A percentile compares a stretch with the other conserved stretches of the same genome.
Conservation (phyloP, 257 asterid genomes). For the Plectranthus barbatus region DNA sequence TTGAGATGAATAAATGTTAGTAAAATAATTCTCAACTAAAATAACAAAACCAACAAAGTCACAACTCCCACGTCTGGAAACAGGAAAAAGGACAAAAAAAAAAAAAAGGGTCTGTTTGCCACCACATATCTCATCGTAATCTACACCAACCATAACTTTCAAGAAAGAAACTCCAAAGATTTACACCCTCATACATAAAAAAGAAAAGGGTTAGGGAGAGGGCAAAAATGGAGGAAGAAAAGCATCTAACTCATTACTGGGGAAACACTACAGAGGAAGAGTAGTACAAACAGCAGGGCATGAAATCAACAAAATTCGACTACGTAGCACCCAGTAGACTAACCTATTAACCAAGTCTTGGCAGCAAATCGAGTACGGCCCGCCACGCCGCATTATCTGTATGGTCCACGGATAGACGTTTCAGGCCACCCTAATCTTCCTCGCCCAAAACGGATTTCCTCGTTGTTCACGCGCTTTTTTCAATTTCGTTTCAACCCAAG, state of each 20-base stretch:
- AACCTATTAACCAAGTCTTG: slow-evolving; percentile 72
- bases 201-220: not conserved
- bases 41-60: no score
- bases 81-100: no score
- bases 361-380: slow-evolving; percentile 35
- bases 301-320: slow-evolving; percentile 49
- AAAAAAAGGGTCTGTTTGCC: not conserved
- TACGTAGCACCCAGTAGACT: slow-evolving; percentile 60
- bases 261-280: slow-evolving; percentile 65
- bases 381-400: slow-evolving; percentile 61
- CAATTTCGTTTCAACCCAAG: slow-evolving; percentile 20
- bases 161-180: not conserved
- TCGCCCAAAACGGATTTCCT: slow-evolving; percentile 68
- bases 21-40: not conserved
- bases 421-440: slow-evolving; percentile 73
- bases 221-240: slow-evolving; percentile 33
- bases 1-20: not conserved
- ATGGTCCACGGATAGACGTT: slow-evolving; percentile 96
- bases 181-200: not conserved
- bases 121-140: slow-evolving; percentile 1
- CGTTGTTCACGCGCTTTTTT: slow-evolving; percentile 51
- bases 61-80: no score
- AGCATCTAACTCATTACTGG: slow-evolving; percentile 46
- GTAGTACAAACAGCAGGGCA: slow-evolving; percentile 41
- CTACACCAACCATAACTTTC: slow-evolving; percentile 22